Conservation (phyloP, 2,329 filamentous ascomycete genomes). For the Sclerotinia spermophila region DNA sequence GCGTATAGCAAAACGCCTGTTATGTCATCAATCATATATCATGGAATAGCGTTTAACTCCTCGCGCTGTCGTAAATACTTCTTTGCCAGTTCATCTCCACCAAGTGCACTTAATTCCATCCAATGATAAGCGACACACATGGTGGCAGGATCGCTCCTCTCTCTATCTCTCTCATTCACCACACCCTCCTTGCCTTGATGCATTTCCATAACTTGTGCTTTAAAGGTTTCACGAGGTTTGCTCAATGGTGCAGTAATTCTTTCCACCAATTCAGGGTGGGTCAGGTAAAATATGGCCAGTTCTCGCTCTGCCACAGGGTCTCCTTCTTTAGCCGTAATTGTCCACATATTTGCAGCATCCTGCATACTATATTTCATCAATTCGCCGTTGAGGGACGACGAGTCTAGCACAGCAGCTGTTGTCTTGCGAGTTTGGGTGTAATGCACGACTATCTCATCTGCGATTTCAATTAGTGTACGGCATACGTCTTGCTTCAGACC, state of each 20-base stretch:
- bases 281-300: conserved; percentile 88
- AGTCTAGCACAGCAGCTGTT: conserved; percentile 20
- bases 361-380: conserved; percentile 65
- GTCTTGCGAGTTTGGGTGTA: conserved; percentile 61
- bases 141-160: conserved; percentile 74
- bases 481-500: conserved; percentile 80
- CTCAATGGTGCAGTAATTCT: conserved; percentile 80
- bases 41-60: conserved; percentile 36
- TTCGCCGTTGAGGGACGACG: conserved; percentile 39
- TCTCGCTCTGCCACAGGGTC: conserved; percentile 86
- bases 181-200: conserved; percentile 46
- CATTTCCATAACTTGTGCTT: conserved; percentile 76
- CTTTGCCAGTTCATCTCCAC: conserved; percentile 81
- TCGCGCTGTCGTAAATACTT: conserved; percentile 69
- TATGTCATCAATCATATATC: conserved; percentile 18
- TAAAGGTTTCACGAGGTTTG: conserved; percentile 84
- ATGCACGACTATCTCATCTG: conserved; percentile 63
- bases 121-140: conserved; percentile 96
- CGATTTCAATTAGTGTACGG: conserved; percentile 63
- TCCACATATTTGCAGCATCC: conserved; percentile 85
- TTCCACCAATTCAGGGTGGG: conserved; percentile 79
- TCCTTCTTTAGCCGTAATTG: conserved; percentile 91
- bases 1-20: background rate
- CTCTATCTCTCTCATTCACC: conserved; percentile 50
- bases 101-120: conserved; percentile 86